Evolutionary conservation across 2,329 filamentous ascomycete species (phyloP), one percentile per base, ranked within the genome.

Genomic region (Taxawa tesnikishii): DNA sequence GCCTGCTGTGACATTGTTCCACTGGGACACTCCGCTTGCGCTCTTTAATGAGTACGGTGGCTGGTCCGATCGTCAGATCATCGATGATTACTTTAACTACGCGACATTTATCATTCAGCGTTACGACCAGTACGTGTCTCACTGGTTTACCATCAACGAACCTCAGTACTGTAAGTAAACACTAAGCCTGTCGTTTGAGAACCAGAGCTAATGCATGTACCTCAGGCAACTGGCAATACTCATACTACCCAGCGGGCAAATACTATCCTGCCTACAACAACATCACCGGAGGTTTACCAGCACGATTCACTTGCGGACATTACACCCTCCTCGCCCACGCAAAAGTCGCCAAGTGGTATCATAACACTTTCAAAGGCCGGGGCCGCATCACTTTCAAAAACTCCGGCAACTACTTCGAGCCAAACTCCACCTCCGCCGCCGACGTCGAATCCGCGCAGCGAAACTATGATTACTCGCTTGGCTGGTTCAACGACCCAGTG

Each of bases 241-340:
- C 18, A 15, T 31, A 21, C 8, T 36, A 36, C 16, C 33, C 33
- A 10, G 28, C 28, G n/a, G 45, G 63, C 5, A 43, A 55, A 10
- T 58, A 60, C 37, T 64, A 63, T 24, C 62, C 63, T 10, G 56
- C 59, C 1, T 66, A 64, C 18, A 48, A 39, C 47, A 51, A 43
- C 46, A 56, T 47, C 11, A 58, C 55, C n/a, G 19, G 19, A 8
- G 19, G 19, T n/a, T 8, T 8, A 8, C 8, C 8, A n/a, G 19
- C 19, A 38, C 50, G 23, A 50, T 59, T 9, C 49, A 60, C 5
- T 62, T 63, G 31, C 47, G 60, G 9, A n/a, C 19, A 23, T 23
- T 23, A 23, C n/a, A 23, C 19, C 19, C 19, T 23, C n/a, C 19
- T 23, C 19, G 19, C 19, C 8, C 19, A 59, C 33, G 47, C 53